phyloP scores from a whole-genome alignment of 208 protist species.

The Leishmania lainsoni region DNA sequence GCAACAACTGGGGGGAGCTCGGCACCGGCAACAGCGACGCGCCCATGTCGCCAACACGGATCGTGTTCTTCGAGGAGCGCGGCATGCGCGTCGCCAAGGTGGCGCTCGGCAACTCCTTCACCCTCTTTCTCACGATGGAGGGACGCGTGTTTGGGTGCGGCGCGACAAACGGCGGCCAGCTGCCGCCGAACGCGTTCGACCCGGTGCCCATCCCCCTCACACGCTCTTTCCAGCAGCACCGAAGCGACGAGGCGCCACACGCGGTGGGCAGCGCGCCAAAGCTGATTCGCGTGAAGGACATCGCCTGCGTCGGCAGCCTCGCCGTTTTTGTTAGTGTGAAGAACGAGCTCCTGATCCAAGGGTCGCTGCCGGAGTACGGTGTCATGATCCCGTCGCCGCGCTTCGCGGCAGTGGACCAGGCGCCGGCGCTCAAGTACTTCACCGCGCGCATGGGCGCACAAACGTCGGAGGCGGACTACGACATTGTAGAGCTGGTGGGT shows the following conservation, averaged over 20 bases:
- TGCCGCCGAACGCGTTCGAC: slow-evolving; percentile 67
- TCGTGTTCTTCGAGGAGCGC: slow-evolving; percentile 52
- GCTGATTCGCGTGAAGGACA: slow-evolving; percentile 66
- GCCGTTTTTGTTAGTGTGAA: slow-evolving; percentile 56
- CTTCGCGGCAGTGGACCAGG: slow-evolving; percentile 52
- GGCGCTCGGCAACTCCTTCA: slow-evolving; percentile 65
- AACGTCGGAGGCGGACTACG: slow-evolving; percentile 26
- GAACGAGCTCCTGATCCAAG: slow-evolving; percentile 73
- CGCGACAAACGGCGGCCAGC: slow-evolving; percentile 63
- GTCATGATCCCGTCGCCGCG: slow-evolving; percentile 53
- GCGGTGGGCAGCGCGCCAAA: slow-evolving; percentile 18
- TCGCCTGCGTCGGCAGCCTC: slow-evolving; percentile 57
- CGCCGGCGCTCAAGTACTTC: slow-evolving; percentile 22
- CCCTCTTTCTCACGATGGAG: slow-evolving; percentile 68
- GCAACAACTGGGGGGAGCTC: slow-evolving; percentile 81
- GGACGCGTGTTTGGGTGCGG: slow-evolving; percentile 75
- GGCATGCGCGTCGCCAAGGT: slow-evolving; percentile 52
- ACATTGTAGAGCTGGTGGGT: slow-evolving; percentile 36
- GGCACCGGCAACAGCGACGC: slow-evolving; percentile 62
- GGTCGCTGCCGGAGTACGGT: slow-evolving; percentile 64
- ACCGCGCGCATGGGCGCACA: slow-evolving; percentile 2
- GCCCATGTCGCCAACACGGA: slow-evolving; percentile 55
- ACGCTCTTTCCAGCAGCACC: slow-evolving; percentile 42
- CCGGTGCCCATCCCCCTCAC: slow-evolving; percentile 60
- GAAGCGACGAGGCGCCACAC: background rate